A percentile compares a stretch with the other conserved stretches of the same genome.
Evolutionary conservation across 176 grass and related monocot genomes (phyloP).

Genomic region (Lolium perenne): DNA sequence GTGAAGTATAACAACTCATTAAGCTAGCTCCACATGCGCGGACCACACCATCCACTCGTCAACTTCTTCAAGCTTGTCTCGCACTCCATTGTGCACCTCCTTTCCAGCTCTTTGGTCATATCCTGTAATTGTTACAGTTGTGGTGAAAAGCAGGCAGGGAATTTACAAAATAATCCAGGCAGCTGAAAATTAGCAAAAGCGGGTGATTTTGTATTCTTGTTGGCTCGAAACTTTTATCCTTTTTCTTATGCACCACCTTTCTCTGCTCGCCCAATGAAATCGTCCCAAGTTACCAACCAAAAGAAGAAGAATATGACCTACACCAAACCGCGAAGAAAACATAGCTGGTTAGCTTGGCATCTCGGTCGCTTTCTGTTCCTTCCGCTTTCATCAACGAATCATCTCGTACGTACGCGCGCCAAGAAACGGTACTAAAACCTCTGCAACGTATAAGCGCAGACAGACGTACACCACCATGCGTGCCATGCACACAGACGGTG

Average conservation of each 20-base stretch:
- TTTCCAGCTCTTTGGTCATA: no score
- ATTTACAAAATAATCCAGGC: no score
- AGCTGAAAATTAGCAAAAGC: not conserved
- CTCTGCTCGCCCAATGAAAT: not conserved
- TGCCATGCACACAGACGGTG: not conserved
- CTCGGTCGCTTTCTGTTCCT: conserved; percentile 41
- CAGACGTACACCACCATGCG: not conserved
- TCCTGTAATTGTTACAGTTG: not conserved
- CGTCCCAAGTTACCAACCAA: not conserved
- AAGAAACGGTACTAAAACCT: conserved; percentile 39
- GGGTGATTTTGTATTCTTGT: not conserved
- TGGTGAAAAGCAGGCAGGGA: not conserved
- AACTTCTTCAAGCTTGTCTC: not conserved
- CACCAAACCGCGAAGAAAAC: conserved; percentile 38
- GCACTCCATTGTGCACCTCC: conserved; percentile 11
- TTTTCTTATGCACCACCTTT: not conserved
- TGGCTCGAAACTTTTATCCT: not conserved
- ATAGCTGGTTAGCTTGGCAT: not conserved
- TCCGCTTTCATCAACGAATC: conserved; percentile 61
- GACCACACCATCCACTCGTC: conserved; percentile 16
- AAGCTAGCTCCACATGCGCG: conserved; percentile 43
- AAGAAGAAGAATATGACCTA: conserved; percentile 21
- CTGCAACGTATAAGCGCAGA: not conserved
- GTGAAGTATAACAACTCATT: conserved; percentile 2
- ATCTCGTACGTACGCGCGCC: not conserved